phyloP scores from a whole-genome alignment of 2,329 filamentous ascomycete species.

The Trichoderma arundinaceum region DNA sequence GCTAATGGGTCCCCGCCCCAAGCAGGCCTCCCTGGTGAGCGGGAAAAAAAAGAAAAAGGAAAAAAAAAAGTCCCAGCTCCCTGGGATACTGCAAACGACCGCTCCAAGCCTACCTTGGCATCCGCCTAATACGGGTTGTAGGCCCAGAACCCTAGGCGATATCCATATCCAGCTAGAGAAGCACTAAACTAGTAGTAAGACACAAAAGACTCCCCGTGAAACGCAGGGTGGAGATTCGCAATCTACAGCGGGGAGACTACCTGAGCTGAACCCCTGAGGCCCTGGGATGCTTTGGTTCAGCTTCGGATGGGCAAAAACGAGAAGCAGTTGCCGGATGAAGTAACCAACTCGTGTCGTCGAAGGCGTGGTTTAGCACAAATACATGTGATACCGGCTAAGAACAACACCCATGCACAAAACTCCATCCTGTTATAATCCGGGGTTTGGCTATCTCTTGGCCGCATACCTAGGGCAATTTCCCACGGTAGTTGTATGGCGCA shows the following conservation, averaged over 20 bases:
- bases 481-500: background rate
- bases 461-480: background rate
- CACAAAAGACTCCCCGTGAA: constrained; percentile 18
- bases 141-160: constrained; percentile 4
- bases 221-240: constrained; percentile 11
- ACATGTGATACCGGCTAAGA: background rate
- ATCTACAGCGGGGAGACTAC: constrained; percentile 7
- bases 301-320: background rate
- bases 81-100: background rate
- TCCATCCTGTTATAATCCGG: constrained; percentile 1
- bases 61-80: background rate
- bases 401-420: background rate
- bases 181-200: background rate
- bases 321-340: background rate
- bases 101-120: constrained; percentile 11
- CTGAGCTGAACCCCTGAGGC: constrained; percentile 9
- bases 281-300: background rate
- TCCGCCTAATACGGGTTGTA: background rate
- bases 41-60: background rate
- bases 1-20: background rate
- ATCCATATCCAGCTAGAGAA: background rate
- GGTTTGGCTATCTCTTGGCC: constrained; percentile 1
- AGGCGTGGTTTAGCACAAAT: background rate
- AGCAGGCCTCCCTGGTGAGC: constrained; percentile 4
- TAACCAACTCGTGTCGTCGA: background rate